These are phyloP conservation scores for Erigeron canadensis DNA, from an alignment of 129 eudicot genomes.

Conservation along the genomic window DNA sequence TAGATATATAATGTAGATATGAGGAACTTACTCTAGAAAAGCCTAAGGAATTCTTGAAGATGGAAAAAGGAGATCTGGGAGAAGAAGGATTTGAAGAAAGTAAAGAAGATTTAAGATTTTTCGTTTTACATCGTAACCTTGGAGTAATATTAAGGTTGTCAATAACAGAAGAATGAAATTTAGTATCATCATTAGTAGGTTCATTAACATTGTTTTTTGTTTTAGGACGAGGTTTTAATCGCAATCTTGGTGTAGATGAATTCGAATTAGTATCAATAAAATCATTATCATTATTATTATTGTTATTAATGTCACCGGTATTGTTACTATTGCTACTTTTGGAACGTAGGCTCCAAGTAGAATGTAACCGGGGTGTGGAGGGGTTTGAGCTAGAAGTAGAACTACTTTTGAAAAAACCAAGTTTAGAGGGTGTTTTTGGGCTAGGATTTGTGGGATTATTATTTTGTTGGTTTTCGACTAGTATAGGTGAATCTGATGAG, in stretches of 20 bases:
- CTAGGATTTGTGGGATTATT: too few relatives aligned
- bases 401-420: conserved; percentile 34
- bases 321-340: conserved; percentile 7
- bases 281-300: not conserved
- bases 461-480: conserved; percentile 20
- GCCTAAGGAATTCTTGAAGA: conserved; percentile 72
- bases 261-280: not conserved
- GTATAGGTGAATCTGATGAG: conserved; percentile 24
- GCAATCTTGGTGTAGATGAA: conserved; percentile 48
- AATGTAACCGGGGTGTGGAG: conserved; percentile 49
- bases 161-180: conserved; percentile 31
- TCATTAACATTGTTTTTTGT: conserved; percentile 10
- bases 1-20: not conserved
- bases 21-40: conserved; percentile 58
- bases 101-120: conserved; percentile 31
- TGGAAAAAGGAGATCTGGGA: conserved; percentile 95
- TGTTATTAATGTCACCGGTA: not conserved
- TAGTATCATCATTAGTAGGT: not conserved
- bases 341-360: conserved; percentile 39
- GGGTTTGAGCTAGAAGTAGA: conserved; percentile 27
- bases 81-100: conserved; percentile 59
- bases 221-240: conserved; percentile 29
- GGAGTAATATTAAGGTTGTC: conserved; percentile 46
- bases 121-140: conserved; percentile 52
- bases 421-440: conserved; percentile 8